These are phyloP conservation scores for Fonsecaea erecta DNA, from an alignment of 2,329 filamentous ascomycete species.

Conservation along the genomic window DNA sequence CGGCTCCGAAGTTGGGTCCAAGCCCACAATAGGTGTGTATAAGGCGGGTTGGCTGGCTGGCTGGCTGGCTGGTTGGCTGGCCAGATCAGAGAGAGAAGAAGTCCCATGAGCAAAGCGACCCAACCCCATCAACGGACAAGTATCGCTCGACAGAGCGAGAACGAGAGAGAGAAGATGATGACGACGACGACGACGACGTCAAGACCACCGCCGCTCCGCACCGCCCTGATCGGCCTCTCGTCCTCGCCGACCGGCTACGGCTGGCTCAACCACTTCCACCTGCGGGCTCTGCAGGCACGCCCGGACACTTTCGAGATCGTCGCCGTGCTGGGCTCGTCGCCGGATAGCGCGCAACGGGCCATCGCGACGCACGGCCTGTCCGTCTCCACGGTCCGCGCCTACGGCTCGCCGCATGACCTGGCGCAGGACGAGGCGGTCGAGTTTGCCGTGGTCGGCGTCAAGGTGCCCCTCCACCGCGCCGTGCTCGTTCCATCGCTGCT, in stretches of 20 bases:
- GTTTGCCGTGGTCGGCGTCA: constrained; percentile 1
- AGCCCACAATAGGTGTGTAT: too few relatives aligned
- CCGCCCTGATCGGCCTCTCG: constrained; percentile 1
- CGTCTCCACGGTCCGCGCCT: not conserved
- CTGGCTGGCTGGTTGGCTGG: too few relatives aligned
- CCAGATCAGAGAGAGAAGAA: too few relatives aligned
- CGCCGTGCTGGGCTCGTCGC: not conserved
- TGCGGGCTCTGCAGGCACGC: not conserved
- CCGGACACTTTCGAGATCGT: not conserved
- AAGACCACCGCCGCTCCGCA: too few relatives aligned
- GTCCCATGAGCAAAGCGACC: too few relatives aligned
- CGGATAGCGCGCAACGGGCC: not conserved
- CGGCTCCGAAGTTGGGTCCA: too few relatives aligned
- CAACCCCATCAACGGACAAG: too few relatives aligned
- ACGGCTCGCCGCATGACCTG: not conserved
- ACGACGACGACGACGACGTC: too few relatives aligned
- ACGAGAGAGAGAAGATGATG: too few relatives aligned
- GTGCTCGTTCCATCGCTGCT: not conserved
- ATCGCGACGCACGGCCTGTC: not conserved
- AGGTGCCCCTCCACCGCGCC: not conserved
- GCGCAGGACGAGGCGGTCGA: not conserved
- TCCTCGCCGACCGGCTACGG: constrained; percentile 1
- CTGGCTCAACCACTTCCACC: constrained; percentile 7
- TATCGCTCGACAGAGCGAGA: too few relatives aligned
- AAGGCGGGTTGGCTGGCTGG: too few relatives aligned